Conservation (phyloP, 2,329 filamentous ascomycete genomes). For the Xylariaceae sp. region DNA sequence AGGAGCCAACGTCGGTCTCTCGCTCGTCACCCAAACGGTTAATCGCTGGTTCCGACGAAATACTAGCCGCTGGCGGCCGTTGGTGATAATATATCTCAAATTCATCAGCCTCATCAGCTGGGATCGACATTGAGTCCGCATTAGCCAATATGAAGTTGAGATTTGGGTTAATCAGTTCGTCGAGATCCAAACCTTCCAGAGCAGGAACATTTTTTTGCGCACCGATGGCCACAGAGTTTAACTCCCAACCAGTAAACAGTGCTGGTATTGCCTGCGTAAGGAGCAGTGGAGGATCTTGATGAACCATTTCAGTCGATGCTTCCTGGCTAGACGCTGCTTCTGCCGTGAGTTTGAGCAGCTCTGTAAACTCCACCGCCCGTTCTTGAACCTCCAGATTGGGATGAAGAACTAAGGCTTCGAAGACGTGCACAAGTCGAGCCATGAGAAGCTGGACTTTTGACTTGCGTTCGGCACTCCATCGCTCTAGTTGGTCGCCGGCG, state of each 20-base stretch:
- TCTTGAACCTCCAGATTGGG: conserved; percentile 93
- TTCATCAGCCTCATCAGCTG: conserved; percentile 56
- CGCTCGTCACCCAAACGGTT: conserved; percentile 44
- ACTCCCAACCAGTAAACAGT: conserved; percentile 78
- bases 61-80: conserved; percentile 46
- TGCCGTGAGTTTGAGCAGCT: conserved; percentile 79
- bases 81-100: conserved; percentile 66
- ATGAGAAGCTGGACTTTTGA: conserved; percentile 72
- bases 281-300: conserved; percentile 72
- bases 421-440: conserved; percentile 73
- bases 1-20: conserved; percentile 49
- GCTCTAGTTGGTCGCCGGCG: conserved; percentile 57
- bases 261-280: conserved; percentile 88
- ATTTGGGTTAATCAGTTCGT: conserved; percentile 75
- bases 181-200: conserved; percentile 71
- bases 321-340: conserved; percentile 73
- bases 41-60: conserved; percentile 55
- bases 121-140: conserved; percentile 47
- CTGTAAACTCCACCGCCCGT: conserved; percentile 85
- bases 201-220: conserved; percentile 84
- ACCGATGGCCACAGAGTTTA: conserved; percentile 82
- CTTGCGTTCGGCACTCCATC: conserved; percentile 72
- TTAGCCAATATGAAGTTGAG: conserved; percentile 63
- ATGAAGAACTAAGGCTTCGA: conserved; percentile 76
- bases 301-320: conserved; percentile 47